These are phyloP conservation scores for Rhizopogon rudus DNA, from an alignment of 768 basidiomycete genomes.

Conservation along the genomic window DNA sequence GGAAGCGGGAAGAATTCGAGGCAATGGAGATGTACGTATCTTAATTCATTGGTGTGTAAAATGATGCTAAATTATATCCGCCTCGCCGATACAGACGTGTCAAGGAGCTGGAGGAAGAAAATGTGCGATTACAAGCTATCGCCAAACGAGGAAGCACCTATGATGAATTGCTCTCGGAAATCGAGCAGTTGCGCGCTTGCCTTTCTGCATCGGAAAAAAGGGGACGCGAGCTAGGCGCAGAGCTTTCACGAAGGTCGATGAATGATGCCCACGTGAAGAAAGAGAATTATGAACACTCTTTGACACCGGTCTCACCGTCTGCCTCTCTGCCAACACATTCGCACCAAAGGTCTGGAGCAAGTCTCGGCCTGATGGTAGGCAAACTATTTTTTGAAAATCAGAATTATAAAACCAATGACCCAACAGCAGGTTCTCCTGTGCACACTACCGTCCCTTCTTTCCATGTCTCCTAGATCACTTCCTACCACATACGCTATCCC, in stretches of 20 bases:
- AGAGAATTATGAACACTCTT: constrained; percentile 50
- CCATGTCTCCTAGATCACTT: constrained; percentile 55
- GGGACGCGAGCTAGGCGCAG: constrained; percentile 59
- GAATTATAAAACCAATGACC: not conserved
- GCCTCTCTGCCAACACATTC: constrained; percentile 30
- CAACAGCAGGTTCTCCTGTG: constrained; percentile 67
- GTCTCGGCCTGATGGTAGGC: constrained; percentile 68
- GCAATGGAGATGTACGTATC: constrained; percentile 79
- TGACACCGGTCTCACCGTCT: constrained; percentile 40
- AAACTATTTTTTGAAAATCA: constrained; percentile 8
- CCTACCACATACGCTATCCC: constrained; percentile 56
- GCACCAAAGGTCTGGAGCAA: constrained; percentile 57
- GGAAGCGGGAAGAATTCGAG: constrained; percentile 92
- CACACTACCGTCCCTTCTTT: constrained; percentile 69
- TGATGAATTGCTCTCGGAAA: constrained; percentile 46
- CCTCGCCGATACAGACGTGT: constrained; percentile 55
- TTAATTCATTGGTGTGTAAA: constrained; percentile 2
- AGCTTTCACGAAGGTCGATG: constrained; percentile 44
- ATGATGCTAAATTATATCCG: constrained; percentile 7
- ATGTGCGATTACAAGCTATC: constrained; percentile 62
- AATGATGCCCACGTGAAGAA: constrained; percentile 43
- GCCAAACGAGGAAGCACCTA: constrained; percentile 39
- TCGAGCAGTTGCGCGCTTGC: constrained; percentile 63
- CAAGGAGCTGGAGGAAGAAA: constrained; percentile 80
- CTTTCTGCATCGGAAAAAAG: constrained; percentile 62